Base-by-base conservation (phyloP, 108 stramenopile species). In the Cyclotella sp. region DNA sequence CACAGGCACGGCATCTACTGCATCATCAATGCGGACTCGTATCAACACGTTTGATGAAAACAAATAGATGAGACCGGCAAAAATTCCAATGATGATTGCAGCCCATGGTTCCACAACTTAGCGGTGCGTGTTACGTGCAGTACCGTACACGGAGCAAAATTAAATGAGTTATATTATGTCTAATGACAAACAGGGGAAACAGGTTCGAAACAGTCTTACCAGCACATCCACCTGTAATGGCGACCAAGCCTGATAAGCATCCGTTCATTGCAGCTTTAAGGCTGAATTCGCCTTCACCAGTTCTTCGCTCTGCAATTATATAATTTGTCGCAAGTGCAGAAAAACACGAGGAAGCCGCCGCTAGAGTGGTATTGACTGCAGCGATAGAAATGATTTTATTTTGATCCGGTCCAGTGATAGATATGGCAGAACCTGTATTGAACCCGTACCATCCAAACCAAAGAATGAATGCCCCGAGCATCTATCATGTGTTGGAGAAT, bases 291-390 rank as follows among this genome's bases (percentile, higher is more conserved):
- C 82, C 79, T 78, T 93, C 94, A 22, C 91, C 91, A 0, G 85
- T 89, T 27, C 46, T 43, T 6, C 81, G 73, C 45, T 90, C 89
- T 52, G 82, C 82, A 24, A 85, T 26, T 21, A 77, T 73, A 19
- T 86, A 55, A 44, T 90, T 84, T 14, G 81, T 79, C 43, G 86
- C 72, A 14, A 95, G 74, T 9, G 95, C 90, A 15, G 87, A 61
- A 24, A 92, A 64, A 64, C 85, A 80, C 16, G 84, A 89, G 15
- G 77, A 52, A 22, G 88, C 91, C 43, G 87, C 95, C 55, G 90
- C 91, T 27, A 97, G 72, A 67, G 97, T 98, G 53, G 97, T 97
- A 70, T 93, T 98, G 62, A 97, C 96, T 24, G 93, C 93, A 51
- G 89, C 83, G 54, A 79, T 85, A 24, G 90, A 83, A 11, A 92